A percentile compares a stretch with the other conserved stretches of the same genome.
Conservation (phyloP, 495 filamentous ascomycete species). For the Lineolata rhizophorae region DNA sequence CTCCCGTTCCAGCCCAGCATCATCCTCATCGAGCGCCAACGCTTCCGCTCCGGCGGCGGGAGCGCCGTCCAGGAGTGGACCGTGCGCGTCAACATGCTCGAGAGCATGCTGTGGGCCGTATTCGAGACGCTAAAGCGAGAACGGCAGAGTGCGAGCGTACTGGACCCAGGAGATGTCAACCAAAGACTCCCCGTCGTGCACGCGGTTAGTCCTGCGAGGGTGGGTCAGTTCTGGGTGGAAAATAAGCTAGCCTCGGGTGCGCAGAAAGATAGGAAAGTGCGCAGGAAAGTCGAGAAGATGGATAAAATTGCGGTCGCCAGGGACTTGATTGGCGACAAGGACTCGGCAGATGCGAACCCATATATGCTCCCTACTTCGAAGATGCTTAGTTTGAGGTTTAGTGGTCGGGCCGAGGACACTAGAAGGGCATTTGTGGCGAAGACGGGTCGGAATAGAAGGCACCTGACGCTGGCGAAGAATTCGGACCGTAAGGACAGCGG, state of each 20-base stretch:
- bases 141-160: background rate
- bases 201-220: constrained; percentile 15
- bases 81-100: constrained; percentile 69
- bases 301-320: constrained; percentile 44
- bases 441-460: constrained; percentile 14
- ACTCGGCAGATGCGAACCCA: constrained; percentile 3
- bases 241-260: constrained; percentile 4
- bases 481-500: constrained; percentile 8
- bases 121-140: constrained; percentile 31
- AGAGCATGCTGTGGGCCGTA: constrained; percentile 71
- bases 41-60: constrained; percentile 48
- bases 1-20: constrained; percentile 35
- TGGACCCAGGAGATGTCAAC: too few species aligned
- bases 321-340: constrained; percentile 19
- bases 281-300: constrained; percentile 26
- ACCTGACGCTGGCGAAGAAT: too few species aligned
- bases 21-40: constrained; percentile 77
- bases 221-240: constrained; percentile 16
- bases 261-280: constrained; percentile 3
- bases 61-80: constrained; percentile 70
- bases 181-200: constrained; percentile 4
- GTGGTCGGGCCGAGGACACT: constrained; percentile 18
- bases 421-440: constrained; percentile 25
- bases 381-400: constrained; percentile 4
- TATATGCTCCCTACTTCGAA: constrained; percentile 2